These are phyloP conservation scores for Colletotrichum sp. DNA, from an alignment of 2,329 filamentous ascomycete genomes.

Conservation along the genomic window DNA sequence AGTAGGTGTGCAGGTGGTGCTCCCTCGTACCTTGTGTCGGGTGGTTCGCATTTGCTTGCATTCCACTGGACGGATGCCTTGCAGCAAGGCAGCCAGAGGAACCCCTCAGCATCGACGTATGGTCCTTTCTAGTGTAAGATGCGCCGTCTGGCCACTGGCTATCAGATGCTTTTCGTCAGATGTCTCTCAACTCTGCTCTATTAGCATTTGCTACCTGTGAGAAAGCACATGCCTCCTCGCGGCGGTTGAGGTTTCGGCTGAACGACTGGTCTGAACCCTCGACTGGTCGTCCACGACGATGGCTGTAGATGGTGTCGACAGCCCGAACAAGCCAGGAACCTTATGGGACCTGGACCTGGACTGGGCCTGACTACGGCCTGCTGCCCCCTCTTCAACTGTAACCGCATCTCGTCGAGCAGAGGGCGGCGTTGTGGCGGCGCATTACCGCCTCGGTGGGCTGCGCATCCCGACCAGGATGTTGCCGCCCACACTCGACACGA, in stretches of 20 bases:
- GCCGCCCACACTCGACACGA: neutral
- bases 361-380: neutral
- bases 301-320: neutral
- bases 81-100: neutral
- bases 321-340: neutral
- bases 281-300: neutral
- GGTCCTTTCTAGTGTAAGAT: neutral
- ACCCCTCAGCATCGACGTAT: neutral
- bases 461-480: neutral
- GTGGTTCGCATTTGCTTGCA: neutral
- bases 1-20: neutral
- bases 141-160: neutral
- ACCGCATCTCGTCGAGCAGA: neutral
- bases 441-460: constrained; percentile 9
- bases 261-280: neutral
- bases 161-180: neutral
- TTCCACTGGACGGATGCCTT: neutral
- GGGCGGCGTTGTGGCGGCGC: constrained; percentile 13
- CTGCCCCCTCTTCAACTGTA: neutral
- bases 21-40: neutral
- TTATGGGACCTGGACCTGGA: neutral
- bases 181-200: neutral
- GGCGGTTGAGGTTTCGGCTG: constrained; percentile 4
- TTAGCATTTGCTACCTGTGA: neutral
- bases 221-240: neutral